Conservation (phyloP, 768 basidiomycete species). For the Leccinellum albellum region DNA sequence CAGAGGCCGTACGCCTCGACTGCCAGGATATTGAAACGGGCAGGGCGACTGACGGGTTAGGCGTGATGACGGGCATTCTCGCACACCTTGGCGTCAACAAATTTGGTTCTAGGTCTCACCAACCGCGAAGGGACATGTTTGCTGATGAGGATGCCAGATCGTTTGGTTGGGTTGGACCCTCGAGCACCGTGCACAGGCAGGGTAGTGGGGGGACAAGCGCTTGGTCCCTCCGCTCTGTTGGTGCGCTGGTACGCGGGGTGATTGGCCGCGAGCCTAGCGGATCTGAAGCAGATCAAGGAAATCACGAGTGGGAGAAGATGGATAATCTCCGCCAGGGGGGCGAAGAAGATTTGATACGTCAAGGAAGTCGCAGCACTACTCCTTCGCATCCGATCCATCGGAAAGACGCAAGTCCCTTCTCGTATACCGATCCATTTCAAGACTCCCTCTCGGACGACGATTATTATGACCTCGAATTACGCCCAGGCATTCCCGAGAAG, state of each 20-base stretch:
- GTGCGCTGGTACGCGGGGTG: slow-evolving; percentile 26
- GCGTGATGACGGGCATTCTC: slow-evolving; percentile 18
- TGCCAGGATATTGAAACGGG: slow-evolving; percentile 2
- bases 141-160: slow-evolving; percentile 69
- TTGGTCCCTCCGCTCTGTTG: slow-evolving; percentile 51
- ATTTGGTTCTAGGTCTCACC: slow-evolving; percentile 2
- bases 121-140: slow-evolving; percentile 63
- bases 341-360: slow-evolving; percentile 22
- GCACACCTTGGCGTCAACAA: slow-evolving; percentile 22
- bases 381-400: slow-evolving; percentile 9
- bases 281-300: slow-evolving; percentile 15
- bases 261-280: slow-evolving; percentile 29
- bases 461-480: slow-evolving; percentile 13
- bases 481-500: slow-evolving; percentile 11
- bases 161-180: slow-evolving; percentile 30
- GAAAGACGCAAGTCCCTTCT: slow-evolving; percentile 21
- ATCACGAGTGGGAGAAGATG: slow-evolving; percentile 21
- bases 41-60: not conserved
- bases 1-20: slow-evolving; percentile 1
- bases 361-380: slow-evolving; percentile 8
- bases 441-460: slow-evolving; percentile 26
- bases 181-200: slow-evolving; percentile 31
- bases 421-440: slow-evolving; percentile 47
- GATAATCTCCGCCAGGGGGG: slow-evolving; percentile 8
- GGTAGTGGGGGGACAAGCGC: slow-evolving; percentile 41